Evolutionary conservation across 257 asterid species (phyloP), one percentile per base, ranked within the genome.

Genomic region (Plantago elongata): DNA sequence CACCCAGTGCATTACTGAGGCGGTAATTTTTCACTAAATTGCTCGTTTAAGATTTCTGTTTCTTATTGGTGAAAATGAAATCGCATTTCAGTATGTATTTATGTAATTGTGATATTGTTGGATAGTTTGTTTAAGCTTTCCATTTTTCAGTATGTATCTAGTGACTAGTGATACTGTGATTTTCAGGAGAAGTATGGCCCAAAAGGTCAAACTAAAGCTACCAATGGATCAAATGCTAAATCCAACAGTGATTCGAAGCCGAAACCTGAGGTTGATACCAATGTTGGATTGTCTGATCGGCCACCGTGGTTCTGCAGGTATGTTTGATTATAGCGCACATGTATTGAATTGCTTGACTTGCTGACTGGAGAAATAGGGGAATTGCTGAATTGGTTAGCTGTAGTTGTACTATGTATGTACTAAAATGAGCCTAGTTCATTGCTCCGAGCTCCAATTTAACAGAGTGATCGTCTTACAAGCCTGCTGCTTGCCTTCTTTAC

Each of bases 271-370:
- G 82, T 87, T 17, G 97, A 89, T 79, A 73, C 79, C 59, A 76
- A 79, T 77, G 97, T 93, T 61, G 99, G 99, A 57, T 77, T 93
- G 65, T 80, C 99, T 2, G 77, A 78, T 16, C 86, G 83, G 34
- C 81, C 96, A 42, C 97, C 99, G 12, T 93, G 99, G 97, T 89
- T 90, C 70, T 93, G 97, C 71, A 89, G 97, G 97, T 85, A 74
- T 69, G 76, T 64, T 51, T 60, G 7, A 10, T 15, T 4, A 9
- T 8, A 48, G 7, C 6, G 4, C 52, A 16, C 4, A 48, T 48
- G 52, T 3, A 13, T 48, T 7, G 9, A 2, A 13, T 48, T 48
- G 14, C 9, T 16, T 14, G 27, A 13, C 17, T 13, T 46, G 51
- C 3, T 46, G 2, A 14, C n/a, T 46, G 51, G 27, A 22, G 27